phyloP scores from a whole-genome alignment of 495 filamentous ascomycete species.

The Opeltia flavorubescens region DNA sequence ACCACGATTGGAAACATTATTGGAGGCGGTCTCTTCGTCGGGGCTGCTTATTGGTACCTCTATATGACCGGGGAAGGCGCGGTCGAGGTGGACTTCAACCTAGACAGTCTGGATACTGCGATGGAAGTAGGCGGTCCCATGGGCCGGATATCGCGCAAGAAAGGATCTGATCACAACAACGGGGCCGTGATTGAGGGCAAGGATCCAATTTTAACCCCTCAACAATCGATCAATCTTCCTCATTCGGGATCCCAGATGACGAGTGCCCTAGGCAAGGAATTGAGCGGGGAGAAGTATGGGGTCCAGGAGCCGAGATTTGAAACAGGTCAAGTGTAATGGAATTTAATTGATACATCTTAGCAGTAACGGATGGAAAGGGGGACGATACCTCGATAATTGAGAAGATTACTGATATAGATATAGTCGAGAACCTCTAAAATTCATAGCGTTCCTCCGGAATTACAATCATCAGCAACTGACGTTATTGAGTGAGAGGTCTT shows the following conservation, averaged over 20 bases:
- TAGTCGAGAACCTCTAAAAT: no score
- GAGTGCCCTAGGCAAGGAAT: constrained; percentile 9
- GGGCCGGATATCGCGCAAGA: not conserved
- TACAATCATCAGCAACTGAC: no score
- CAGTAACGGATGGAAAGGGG: no score
- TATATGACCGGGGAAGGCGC: constrained; percentile 8
- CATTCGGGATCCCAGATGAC: constrained; percentile 4
- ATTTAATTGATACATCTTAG: no score
- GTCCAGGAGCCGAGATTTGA: no score
- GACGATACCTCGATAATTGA: no score
- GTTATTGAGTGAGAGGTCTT: no score
- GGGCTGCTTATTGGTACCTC: constrained; percentile 10
- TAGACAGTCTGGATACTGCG: constrained; percentile 6
- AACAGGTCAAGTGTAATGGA: no score
- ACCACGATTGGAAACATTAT: constrained; percentile 42
- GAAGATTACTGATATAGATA: no score
- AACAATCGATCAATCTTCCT: constrained; percentile 5
- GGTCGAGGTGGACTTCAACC: constrained; percentile 6
- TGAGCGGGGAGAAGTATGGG: constrained; percentile 8
- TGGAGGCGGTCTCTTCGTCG: constrained; percentile 35
- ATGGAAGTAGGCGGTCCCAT: constrained; percentile 13
- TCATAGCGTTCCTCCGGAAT: no score
- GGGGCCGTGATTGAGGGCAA: not conserved
- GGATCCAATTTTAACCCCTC: not conserved
- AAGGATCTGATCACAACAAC: not conserved